phyloP scores from a whole-genome alignment of 257 asterid genomes.

The Anisodus tanguticus region DNA sequence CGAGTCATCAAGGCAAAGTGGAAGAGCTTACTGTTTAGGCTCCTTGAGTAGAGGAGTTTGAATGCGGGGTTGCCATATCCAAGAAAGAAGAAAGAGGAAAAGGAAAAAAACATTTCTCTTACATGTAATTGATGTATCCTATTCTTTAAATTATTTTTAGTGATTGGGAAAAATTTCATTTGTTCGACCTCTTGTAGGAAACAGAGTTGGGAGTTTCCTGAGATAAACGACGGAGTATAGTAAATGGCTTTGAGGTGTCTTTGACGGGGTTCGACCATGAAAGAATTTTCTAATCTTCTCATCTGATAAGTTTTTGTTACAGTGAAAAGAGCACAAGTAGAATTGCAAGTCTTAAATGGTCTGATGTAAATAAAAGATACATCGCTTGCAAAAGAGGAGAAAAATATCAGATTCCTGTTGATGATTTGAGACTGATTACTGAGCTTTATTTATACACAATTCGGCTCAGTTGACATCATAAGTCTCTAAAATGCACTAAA shows the following conservation, averaged over 20 bases:
- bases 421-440: no score
- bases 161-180: slow-evolving; percentile 17
- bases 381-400: no score
- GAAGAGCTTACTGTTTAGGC: not conserved
- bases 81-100: not conserved
- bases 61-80: slow-evolving; percentile 11
- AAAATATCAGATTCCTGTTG: no score
- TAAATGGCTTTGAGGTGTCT: not conserved
- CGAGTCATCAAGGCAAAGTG: slow-evolving; percentile 7
- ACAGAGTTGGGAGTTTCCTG: slow-evolving; percentile 16
- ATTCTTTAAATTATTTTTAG: slow-evolving; percentile 29
- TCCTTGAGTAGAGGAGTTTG: slow-evolving; percentile 1
- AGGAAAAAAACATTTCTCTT: not conserved
- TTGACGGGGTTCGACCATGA: not conserved
- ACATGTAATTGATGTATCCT: slow-evolving; percentile 20
- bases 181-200: slow-evolving; percentile 19
- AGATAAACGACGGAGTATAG: not conserved
- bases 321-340: no score
- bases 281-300: not conserved
- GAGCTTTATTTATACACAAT: no score
- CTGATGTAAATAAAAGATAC: no score
- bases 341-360: no score
- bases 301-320: not conserved
- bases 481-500: not conserved
- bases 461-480: no score